Evolutionary conservation across 2,329 filamentous ascomycete species (phyloP).

Genomic region (Monosporascus sp.): DNA sequence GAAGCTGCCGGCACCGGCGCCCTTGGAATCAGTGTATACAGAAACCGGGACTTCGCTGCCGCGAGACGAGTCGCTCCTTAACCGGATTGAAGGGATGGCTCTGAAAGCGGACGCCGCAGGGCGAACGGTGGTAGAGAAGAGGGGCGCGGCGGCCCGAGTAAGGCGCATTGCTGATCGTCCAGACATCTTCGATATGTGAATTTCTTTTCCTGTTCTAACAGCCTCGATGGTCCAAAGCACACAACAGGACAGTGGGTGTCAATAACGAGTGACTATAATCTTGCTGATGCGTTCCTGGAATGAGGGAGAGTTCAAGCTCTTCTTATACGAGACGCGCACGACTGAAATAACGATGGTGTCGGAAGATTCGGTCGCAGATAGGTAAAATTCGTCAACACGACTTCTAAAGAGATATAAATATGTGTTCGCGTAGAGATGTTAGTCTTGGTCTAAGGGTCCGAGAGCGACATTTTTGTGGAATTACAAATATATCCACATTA

Average conservation of each 20-base stretch:
- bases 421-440: no score
- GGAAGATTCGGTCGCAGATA: no score
- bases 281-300: background rate
- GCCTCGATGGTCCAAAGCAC: no score
- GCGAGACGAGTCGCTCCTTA: constrained; percentile 48
- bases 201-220: background rate
- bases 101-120: constrained; percentile 15
- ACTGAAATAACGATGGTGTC: no score
- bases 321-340: background rate
- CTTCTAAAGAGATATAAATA: no score
- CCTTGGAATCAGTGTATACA: constrained; percentile 46
- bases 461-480: no score
- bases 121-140: constrained; percentile 17
- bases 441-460: no score
- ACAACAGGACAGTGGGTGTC: background rate
- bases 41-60: constrained; percentile 55
- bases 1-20: constrained; percentile 43
- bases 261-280: background rate
- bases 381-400: no score
- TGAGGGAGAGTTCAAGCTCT: background rate
- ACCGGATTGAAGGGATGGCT: constrained; percentile 26
- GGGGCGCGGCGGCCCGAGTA: constrained; percentile 24
- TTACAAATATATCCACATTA: no score
- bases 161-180: constrained; percentile 25
- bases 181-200: constrained; percentile 19